Conservation (phyloP, 2,329 filamentous ascomycete genomes). For the Talaromyces sp. region DNA sequence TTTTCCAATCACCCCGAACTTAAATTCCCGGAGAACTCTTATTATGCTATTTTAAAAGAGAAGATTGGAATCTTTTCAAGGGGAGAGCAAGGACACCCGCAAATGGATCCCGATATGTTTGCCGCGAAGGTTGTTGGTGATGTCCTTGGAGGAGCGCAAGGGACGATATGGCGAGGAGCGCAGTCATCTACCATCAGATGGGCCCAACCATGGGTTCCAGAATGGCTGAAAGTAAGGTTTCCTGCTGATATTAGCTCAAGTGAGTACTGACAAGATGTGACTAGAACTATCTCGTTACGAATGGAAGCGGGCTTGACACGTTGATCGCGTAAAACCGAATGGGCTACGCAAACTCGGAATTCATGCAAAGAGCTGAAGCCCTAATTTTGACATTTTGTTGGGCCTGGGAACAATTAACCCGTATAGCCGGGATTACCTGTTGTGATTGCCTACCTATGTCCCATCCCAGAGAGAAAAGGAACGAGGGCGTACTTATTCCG, state of each 20-base stretch:
- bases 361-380: too few species aligned
- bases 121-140: constrained; percentile 26
- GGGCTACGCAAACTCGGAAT: too few species aligned
- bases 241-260: background rate
- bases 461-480: too few species aligned
- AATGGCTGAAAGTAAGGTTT: background rate
- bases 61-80: constrained; percentile 5
- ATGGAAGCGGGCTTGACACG: background rate
- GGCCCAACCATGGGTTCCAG: background rate
- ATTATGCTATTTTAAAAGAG: constrained; percentile 18
- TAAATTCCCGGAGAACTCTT: constrained; percentile 20
- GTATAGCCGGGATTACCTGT: too few species aligned
- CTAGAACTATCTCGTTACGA: background rate
- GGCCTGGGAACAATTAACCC: too few species aligned
- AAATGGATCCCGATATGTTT: constrained; percentile 13
- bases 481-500: too few species aligned
- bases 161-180: constrained; percentile 2
- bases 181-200: background rate
- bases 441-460: too few species aligned
- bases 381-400: too few species aligned
- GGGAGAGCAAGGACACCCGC: constrained; percentile 1
- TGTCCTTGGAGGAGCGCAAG: constrained; percentile 21
- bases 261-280: background rate
- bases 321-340: background rate
- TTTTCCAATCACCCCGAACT: constrained; percentile 12